Base-by-base conservation (phyloP, 2,329 filamentous ascomycete species). In the Sclerotinia borealis region DNA sequence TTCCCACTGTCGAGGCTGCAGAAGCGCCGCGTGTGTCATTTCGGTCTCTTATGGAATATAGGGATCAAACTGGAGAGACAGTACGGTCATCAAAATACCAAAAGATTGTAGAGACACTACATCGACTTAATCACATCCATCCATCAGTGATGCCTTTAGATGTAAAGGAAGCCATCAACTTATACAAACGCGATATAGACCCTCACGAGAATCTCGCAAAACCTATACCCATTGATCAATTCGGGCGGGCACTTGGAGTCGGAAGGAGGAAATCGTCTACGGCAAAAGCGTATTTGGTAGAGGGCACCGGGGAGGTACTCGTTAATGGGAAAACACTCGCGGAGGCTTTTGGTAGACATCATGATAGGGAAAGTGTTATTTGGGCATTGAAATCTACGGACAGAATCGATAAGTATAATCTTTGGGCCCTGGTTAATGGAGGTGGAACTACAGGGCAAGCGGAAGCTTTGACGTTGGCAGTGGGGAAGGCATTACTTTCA, bases 361-460 rank as follows among this genome's bases (percentile, higher is more conserved):
- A 99, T 75, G 93, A 99, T 77, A 87, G 95, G 49, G 95, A 98
- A 80, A 97, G 92, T 74, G 93, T 91, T 3, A 80, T 96, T 4
- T 99, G 93, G 93, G 87, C 93, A 9, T 78, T 99, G 72, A 92
- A 93, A 72, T 83, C 86, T 56, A 96, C 92, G 29, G 82, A 89
- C 49, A 83, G 95, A 67, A 78, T 96, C 68, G 92, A 96, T 81
- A 98, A 97, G 77, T 99, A 99, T 81, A 99, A 99, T 73, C 86
- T 97, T 4, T 99, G 92, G 88, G 93, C 88, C 60, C 78, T 90
- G 56, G 91, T 92, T 3, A 82, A 84, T 64, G 95, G 95, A 63
- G 95, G 95, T 69, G 95, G 95, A 71, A 89, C 90, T 54, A 99
- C 95, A 56, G 95, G 95, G 2, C 96, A 99, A 78, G 93, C 95